Conservation (phyloP, 179 eudicot species). For the Silene noctiflora region DNA sequence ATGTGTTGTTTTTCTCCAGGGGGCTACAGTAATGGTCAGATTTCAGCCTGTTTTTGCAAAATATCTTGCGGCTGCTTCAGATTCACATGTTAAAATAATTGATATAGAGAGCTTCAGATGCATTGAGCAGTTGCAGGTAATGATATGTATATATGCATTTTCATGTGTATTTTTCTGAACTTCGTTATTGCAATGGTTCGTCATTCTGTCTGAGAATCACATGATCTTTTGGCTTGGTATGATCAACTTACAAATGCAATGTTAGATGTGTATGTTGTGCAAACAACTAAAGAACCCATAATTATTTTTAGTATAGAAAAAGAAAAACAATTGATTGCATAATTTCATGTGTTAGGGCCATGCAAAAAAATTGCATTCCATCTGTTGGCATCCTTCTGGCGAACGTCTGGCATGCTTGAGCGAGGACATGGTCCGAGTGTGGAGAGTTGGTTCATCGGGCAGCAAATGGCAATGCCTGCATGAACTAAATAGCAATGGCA, state of each 20-base stretch:
- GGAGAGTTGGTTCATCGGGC: constrained; percentile 37
- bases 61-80: constrained; percentile 50
- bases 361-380: constrained; percentile 33
- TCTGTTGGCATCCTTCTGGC: constrained; percentile 54
- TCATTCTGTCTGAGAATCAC: neutral
- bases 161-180: neutral
- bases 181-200: neutral
- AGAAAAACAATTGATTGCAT: constrained; percentile 9
- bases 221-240: neutral
- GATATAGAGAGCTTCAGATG: constrained; percentile 40
- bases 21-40: constrained; percentile 55
- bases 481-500: constrained; percentile 44
- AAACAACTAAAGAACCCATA: neutral
- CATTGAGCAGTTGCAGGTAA: constrained; percentile 39
- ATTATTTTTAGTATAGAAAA: neutral
- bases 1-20: constrained; percentile 30
- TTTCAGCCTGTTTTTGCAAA: constrained; percentile 51
- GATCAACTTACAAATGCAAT: neutral
- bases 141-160: neutral
- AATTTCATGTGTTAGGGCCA: constrained; percentile 38
- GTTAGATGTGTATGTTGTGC: neutral
- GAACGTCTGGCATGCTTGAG: constrained; percentile 51
- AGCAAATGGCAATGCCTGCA: constrained; percentile 41
- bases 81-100: constrained; percentile 33
- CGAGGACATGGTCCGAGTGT: constrained; percentile 50